Percentiles rank a stretch among this genome's conserved stretches.
These are phyloP conservation scores for Butyriboletus loyo DNA, from an alignment of 768 basidiomycete species.

Conservation along the genomic window DNA sequence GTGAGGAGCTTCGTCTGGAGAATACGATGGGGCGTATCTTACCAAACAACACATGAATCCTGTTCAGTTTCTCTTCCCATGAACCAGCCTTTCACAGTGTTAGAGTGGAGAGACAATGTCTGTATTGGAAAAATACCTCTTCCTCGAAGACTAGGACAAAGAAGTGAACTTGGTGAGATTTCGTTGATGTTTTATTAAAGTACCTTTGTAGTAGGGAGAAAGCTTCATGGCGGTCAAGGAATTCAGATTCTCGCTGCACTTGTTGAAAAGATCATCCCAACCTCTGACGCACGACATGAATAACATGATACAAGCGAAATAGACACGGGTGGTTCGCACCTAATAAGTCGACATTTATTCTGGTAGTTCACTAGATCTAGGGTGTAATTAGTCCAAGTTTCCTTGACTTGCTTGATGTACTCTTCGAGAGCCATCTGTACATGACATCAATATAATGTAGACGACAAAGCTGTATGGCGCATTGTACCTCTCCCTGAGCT, in stretches of 20 bases:
- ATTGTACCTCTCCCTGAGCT: slow-evolving; percentile 87
- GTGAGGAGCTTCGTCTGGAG: neutral
- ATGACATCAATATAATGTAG: slow-evolving; percentile 14
- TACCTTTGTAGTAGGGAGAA: slow-evolving; percentile 97
- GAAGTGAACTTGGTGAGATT: slow-evolving; percentile 1
- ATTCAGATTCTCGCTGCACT: slow-evolving; percentile 96
- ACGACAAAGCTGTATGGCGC: slow-evolving; percentile 5
- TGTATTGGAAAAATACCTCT: slow-evolving; percentile 48
- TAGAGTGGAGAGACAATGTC: neutral
- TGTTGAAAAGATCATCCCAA: slow-evolving; percentile 96
- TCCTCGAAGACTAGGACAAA: slow-evolving; percentile 72
- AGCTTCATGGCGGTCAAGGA: slow-evolving; percentile 96
- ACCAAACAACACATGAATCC: slow-evolving; percentile 96
- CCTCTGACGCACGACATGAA: slow-evolving; percentile 50
- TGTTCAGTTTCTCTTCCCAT: slow-evolving; percentile 96
- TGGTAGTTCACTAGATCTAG: slow-evolving; percentile 97
- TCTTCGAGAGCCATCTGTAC: slow-evolving; percentile 90
- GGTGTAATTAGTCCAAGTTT: slow-evolving; percentile 94
- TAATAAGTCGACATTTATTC: slow-evolving; percentile 95
- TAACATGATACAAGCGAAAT: neutral
- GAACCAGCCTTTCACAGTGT: slow-evolving; percentile 59
- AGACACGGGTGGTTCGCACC: slow-evolving; percentile 38
- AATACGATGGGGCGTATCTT: slow-evolving; percentile 13
- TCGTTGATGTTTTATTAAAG: slow-evolving; percentile 1
- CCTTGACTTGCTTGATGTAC: slow-evolving; percentile 94